Percentiles rank a stretch among this genome's conserved stretches.
Conservation (phyloP, 306 rosid genomes). For the Cicer bijugum region DNA sequence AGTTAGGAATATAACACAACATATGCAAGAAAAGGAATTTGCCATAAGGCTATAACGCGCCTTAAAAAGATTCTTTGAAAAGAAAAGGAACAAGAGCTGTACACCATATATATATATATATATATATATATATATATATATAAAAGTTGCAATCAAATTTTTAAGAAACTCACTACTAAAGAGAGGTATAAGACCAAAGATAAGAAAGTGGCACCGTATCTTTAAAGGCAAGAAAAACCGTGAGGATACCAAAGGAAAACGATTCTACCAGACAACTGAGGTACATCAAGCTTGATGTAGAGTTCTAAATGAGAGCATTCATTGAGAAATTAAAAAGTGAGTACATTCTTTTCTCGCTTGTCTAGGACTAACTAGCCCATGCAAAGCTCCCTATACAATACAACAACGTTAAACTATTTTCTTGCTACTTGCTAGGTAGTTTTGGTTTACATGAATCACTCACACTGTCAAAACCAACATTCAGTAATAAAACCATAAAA, state of each 20-base stretch:
- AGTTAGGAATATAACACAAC: background rate
- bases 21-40: background rate
- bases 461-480: too few relatives aligned
- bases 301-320: background rate
- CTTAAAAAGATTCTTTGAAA: conserved; percentile 6
- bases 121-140: background rate
- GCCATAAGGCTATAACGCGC: background rate
- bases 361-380: background rate
- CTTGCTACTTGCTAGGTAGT: too few relatives aligned
- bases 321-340: background rate
- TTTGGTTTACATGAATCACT: too few relatives aligned
- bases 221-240: conserved; percentile 21
- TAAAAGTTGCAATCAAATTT: conserved; percentile 1
- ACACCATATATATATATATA: background rate
- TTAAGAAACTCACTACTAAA: conserved; percentile 6
- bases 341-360: background rate
- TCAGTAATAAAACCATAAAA: too few relatives aligned
- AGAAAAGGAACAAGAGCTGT: conserved; percentile 26
- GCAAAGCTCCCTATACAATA: too few relatives aligned
- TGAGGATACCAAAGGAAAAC: conserved; percentile 1
- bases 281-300: background rate
- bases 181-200: background rate
- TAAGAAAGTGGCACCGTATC: conserved; percentile 6
- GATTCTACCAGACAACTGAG: conserved; percentile 19
- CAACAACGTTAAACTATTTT: too few relatives aligned